Percentiles rank a stretch among this genome's conserved stretches.
Evolutionary conservation across 345 rosid species (phyloP).

Genomic region (Chamaenerion angustifolium): DNA sequence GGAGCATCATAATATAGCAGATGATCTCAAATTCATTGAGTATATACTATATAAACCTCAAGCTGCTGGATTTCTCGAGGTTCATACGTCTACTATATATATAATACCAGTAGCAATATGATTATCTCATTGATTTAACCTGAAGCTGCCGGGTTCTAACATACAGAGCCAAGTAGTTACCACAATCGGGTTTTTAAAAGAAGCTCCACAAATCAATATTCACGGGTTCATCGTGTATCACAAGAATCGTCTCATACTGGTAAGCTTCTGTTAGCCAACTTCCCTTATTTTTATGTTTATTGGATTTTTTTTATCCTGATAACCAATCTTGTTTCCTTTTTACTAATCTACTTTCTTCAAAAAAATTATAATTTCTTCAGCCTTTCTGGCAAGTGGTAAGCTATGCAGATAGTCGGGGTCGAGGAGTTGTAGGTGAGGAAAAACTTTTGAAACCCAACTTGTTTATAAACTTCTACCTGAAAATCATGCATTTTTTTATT

Average conservation of each 20-base stretch:
- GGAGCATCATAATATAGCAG: constrained; percentile 71
- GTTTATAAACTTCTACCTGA: too few species aligned
- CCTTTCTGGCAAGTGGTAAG: constrained; percentile 78
- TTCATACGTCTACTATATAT: constrained; percentile 8
- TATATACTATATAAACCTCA: constrained; percentile 84
- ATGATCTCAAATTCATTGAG: constrained; percentile 69
- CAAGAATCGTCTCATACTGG: constrained; percentile 87
- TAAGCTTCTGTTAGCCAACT: constrained; percentile 9
- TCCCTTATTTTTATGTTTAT: background rate
- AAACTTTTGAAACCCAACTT: constrained; percentile 2
- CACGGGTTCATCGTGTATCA: constrained; percentile 85
- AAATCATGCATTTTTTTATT: background rate
- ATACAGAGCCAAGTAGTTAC: constrained; percentile 62
- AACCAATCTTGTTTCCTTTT: background rate
- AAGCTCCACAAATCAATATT: constrained; percentile 60
- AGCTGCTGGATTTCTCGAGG: constrained; percentile 51
- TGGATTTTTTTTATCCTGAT: background rate
- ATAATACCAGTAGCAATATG: background rate
- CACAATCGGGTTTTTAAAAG: constrained; percentile 86
- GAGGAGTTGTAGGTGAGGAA: constrained; percentile 92
- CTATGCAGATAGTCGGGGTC: constrained; percentile 34
- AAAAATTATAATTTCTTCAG: constrained; percentile 28
- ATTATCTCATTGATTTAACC: background rate
- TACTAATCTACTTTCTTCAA: background rate
- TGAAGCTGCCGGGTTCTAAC: constrained; percentile 6